Percentiles rank a stretch among this genome's conserved stretches.
Evolutionary conservation across 495 filamentous ascomycete species (phyloP).

Genomic region (Lichenothelia convexa): DNA sequence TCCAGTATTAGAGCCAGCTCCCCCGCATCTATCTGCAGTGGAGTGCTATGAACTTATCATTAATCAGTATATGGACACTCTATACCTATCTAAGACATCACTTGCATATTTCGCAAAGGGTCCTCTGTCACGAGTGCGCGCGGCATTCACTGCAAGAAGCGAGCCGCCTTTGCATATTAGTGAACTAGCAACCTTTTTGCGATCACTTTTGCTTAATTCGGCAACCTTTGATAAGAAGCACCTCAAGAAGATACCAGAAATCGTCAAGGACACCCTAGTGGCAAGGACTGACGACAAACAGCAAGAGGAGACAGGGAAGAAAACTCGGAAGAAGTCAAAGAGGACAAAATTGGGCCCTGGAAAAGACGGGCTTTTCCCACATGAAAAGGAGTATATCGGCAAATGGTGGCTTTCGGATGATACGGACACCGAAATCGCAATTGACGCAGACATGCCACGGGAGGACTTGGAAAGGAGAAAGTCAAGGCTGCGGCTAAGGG

Average conservation of each 20-base stretch:
- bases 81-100: constrained; percentile 89
- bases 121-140: constrained; percentile 70
- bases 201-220: constrained; percentile 50
- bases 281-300: constrained; percentile 15
- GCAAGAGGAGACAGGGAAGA: constrained; percentile 33
- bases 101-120: constrained; percentile 96
- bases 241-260: constrained; percentile 49
- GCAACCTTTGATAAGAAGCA: constrained; percentile 79
- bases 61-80: constrained; percentile 63
- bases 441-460: constrained; percentile 28
- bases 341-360: constrained; percentile 56
- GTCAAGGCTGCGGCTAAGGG: constrained; percentile 39
- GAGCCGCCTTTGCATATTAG: constrained; percentile 22
- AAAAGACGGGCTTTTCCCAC: constrained; percentile 58
- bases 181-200: constrained; percentile 49
- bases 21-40: constrained; percentile 25
- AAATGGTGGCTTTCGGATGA: constrained; percentile 48
- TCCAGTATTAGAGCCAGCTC: background rate
- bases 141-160: constrained; percentile 43
- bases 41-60: constrained; percentile 50
- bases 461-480: constrained; percentile 38
- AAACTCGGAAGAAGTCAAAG: constrained; percentile 29
- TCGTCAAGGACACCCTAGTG: constrained; percentile 45
- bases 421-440: constrained; percentile 22
- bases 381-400: constrained; percentile 55